These are phyloP conservation scores for Primulina huaijiensis DNA, from an alignment of 257 asterid species.

Conservation along the genomic window DNA sequence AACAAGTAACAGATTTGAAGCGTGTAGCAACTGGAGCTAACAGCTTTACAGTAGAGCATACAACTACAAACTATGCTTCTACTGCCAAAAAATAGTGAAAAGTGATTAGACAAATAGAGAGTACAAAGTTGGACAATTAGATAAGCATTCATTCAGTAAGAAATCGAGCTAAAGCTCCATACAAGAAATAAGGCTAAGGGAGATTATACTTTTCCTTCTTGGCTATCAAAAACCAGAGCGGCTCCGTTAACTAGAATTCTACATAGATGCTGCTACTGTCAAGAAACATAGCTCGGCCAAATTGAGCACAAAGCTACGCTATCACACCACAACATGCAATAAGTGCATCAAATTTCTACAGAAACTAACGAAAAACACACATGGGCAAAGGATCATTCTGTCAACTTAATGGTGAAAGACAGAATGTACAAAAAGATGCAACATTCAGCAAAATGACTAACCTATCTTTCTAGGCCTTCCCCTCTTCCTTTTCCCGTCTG, in stretches of 20 bases:
- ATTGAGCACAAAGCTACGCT: background rate
- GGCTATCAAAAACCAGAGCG: background rate
- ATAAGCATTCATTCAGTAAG: background rate
- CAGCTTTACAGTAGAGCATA: background rate
- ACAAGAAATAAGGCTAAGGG: background rate
- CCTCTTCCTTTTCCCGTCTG: constrained; percentile 47
- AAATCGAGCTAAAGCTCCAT: background rate
- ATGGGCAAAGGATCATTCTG: constrained; percentile 2
- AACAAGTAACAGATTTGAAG: background rate
- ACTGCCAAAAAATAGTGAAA: too few relatives aligned
- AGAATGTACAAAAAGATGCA: background rate
- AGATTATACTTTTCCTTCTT: too few relatives aligned
- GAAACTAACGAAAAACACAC: background rate
- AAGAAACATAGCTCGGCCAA: background rate
- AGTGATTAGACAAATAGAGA: background rate
- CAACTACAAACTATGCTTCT: background rate
- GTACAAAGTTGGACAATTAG: background rate
- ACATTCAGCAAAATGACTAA: background rate
- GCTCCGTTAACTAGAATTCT: background rate
- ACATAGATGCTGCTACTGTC: background rate
- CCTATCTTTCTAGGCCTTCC: constrained; percentile 70
- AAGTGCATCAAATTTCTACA: background rate
- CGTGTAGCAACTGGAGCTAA: background rate
- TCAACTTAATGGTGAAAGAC: background rate
- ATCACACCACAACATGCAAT: background rate